Conservation (phyloP, 2,329 filamentous ascomycete species). For the Aurifilum marmelostoma region DNA sequence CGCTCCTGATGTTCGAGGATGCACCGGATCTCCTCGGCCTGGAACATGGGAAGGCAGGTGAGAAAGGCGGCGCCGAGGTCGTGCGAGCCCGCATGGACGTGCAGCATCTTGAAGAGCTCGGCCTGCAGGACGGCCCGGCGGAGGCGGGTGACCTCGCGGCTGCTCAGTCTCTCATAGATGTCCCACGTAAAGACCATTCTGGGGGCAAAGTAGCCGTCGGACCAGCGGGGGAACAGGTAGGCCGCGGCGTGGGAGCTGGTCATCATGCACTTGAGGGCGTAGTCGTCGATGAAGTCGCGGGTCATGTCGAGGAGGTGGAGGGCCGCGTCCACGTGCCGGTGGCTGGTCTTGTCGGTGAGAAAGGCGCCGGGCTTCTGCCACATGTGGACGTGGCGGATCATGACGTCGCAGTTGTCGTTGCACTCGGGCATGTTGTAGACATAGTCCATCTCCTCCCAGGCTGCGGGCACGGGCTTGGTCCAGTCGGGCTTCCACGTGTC, state of each 20-base stretch:
- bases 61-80: not conserved
- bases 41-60: not conserved
- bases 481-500: not conserved
- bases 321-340: not conserved
- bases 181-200: too few species aligned
- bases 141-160: not conserved
- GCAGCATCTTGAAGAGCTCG: constrained; percentile 5
- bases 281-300: constrained; percentile 4
- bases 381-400: not conserved
- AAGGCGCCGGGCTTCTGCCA: not conserved
- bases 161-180: not conserved
- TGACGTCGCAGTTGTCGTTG: not conserved
- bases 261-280: constrained; percentile 5
- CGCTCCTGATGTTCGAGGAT: not conserved
- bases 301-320: not conserved
- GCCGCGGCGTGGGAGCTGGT: not conserved
- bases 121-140: not conserved
- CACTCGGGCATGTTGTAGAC: not conserved
- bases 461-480: not conserved
- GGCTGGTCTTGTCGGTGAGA: not conserved
- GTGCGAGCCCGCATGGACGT: not conserved
- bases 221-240: not conserved
- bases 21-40: constrained; percentile 1
- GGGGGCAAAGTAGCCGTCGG: not conserved
- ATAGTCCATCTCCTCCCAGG: not conserved